A percentile compares a stretch with the other conserved stretches of the same genome.
These are phyloP conservation scores for Claviceps humidiphila DNA, from an alignment of 2,329 filamentous ascomycete species.

Conservation along the genomic window DNA sequence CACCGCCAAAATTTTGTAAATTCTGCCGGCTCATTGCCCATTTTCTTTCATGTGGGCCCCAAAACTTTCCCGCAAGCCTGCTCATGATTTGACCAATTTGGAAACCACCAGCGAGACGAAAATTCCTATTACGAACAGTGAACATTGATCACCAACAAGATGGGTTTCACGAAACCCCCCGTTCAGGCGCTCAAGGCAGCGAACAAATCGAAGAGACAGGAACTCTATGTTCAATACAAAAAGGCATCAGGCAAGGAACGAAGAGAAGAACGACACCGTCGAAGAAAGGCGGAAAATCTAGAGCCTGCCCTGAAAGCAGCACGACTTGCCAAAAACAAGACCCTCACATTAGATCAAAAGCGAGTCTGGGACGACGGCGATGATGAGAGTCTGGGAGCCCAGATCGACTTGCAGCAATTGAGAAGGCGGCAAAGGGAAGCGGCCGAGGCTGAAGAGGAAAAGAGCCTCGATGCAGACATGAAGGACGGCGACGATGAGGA, in stretches of 20 bases:
- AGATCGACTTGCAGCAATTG: conserved; percentile 45
- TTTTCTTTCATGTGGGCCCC: conserved; percentile 5
- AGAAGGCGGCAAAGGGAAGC: conserved; percentile 44
- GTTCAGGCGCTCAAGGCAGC: conserved; percentile 33
- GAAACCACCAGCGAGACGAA: background rate
- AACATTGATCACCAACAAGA: conserved; percentile 4
- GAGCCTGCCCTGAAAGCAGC: conserved; percentile 63
- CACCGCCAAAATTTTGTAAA: conserved; percentile 27
- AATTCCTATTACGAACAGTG: background rate
- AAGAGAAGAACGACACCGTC: conserved; percentile 61
- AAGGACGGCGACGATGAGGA: conserved; percentile 36
- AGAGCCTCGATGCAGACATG: conserved; percentile 26
- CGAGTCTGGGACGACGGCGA: conserved; percentile 77
- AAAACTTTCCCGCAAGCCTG: conserved; percentile 6
- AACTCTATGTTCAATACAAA: conserved; percentile 70
- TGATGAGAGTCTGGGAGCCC: conserved; percentile 41
- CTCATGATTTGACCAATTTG: background rate
- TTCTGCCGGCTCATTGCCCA: conserved; percentile 16
- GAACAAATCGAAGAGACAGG: conserved; percentile 71
- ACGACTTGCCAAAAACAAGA: conserved; percentile 64
- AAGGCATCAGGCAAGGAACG: conserved; percentile 59
- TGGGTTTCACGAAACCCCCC: conserved; percentile 23
- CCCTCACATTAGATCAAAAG: conserved; percentile 73
- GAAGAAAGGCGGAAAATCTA: conserved; percentile 75
- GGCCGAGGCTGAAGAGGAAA: conserved; percentile 36